phyloP scores from a whole-genome alignment of 352 stramenopile species.

The Pythium rhizo-oryzae region DNA sequence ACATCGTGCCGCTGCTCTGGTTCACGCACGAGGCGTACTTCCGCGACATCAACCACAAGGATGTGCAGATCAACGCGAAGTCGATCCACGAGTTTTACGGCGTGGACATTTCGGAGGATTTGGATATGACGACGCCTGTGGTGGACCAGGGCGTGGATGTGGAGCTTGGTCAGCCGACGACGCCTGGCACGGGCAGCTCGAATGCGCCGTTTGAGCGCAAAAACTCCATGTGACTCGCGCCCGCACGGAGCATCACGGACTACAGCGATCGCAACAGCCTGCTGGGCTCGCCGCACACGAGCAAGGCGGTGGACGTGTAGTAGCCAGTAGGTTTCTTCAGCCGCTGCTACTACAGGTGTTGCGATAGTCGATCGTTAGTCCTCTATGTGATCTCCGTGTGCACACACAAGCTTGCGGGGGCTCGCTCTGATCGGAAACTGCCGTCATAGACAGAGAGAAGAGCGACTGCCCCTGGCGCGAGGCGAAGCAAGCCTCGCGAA shows the following conservation, averaged over 20 bases:
- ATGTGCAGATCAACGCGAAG: conserved; percentile 64
- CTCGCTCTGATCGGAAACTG: too few species aligned
- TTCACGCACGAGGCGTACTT: conserved; percentile 78
- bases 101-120: conserved; percentile 37
- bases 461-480: too few species aligned
- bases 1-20: conserved; percentile 89
- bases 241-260: conserved; percentile 27
- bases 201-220: conserved; percentile 27
- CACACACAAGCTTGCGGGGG: not conserved
- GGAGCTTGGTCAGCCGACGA: conserved; percentile 16
- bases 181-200: conserved; percentile 7
- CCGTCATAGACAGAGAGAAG: too few species aligned
- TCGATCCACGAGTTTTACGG: conserved; percentile 68
- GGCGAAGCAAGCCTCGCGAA: too few species aligned
- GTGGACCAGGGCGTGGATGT: not conserved
- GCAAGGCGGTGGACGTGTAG: conserved; percentile 5
- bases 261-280: conserved; percentile 28
- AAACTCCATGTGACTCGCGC: conserved; percentile 27
- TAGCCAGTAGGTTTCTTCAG: not conserved
- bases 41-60: conserved; percentile 84
- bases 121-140: not conserved
- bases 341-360: not conserved
- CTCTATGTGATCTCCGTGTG: conserved; percentile 3
- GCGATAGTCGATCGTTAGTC: not conserved
- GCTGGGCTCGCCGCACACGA: conserved; percentile 18